Conservation (phyloP, 1,284 basidiomycete species). For the Ustilago hordei region DNA sequence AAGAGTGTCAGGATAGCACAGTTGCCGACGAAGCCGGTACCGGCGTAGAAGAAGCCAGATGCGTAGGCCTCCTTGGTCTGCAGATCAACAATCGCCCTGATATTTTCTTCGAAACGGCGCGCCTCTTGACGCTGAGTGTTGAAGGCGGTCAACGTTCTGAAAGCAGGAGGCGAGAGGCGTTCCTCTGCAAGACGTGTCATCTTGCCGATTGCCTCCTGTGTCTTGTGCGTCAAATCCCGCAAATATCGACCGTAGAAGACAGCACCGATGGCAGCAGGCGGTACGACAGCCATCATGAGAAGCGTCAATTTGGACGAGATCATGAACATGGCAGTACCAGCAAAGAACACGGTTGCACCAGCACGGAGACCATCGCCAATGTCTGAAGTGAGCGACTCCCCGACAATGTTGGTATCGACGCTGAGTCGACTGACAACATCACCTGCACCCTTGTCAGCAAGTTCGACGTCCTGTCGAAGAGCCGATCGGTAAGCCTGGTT, state of each 20-base stretch:
- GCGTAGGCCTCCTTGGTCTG: constrained; percentile 90
- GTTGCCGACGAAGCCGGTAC: constrained; percentile 93
- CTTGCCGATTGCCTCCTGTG: constrained; percentile 92
- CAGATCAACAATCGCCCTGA: constrained; percentile 79
- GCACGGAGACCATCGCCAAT: constrained; percentile 64
- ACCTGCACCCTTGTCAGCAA: constrained; percentile 88
- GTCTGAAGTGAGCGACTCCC: constrained; percentile 79
- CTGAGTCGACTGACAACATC: constrained; percentile 92
- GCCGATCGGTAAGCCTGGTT: constrained; percentile 84
- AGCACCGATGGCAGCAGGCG: constrained; percentile 92
- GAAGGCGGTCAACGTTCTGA: constrained; percentile 92
- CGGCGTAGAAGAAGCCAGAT: constrained; percentile 87
- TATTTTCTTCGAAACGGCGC: constrained; percentile 73
- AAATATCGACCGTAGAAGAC: constrained; percentile 96
- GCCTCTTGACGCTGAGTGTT: constrained; percentile 81
- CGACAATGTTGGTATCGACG: constrained; percentile 92
- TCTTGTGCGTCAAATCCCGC: constrained; percentile 88
- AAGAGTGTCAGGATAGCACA: constrained; percentile 87
- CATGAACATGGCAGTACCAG: constrained; percentile 95
- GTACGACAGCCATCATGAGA: constrained; percentile 93
- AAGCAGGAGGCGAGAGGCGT: constrained; percentile 80
- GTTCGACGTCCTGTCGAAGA: constrained; percentile 82
- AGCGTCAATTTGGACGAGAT: constrained; percentile 89
- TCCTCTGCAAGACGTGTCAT: constrained; percentile 91
- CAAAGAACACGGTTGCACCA: constrained; percentile 58